Conservation (phyloP, 257 asterid genomes). For the Craterostigma plantagineum region DNA sequence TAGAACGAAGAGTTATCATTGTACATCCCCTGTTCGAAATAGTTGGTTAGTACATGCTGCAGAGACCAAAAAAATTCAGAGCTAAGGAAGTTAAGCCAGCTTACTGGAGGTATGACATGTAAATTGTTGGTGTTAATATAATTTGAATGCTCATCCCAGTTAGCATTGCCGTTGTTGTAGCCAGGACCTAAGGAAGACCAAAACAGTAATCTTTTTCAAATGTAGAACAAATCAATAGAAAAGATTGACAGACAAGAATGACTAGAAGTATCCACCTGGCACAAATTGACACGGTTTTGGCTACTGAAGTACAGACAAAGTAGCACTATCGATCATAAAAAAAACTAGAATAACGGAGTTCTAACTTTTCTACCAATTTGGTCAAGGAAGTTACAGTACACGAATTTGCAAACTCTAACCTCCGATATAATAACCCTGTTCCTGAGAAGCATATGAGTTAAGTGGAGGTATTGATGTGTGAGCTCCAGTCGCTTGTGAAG, state of each 20-base stretch:
- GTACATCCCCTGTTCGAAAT: conserved; percentile 64
- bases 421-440: conserved; percentile 59
- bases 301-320: no score
- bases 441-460: conserved; percentile 48
- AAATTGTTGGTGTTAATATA: conserved; percentile 64
- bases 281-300: no score
- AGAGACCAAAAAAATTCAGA: conserved; percentile 5
- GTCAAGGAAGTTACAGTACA: background rate
- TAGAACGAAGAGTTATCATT: conserved; percentile 62
- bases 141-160: conserved; percentile 70
- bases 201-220: conserved; percentile 6
- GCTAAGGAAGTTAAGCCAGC: conserved; percentile 13
- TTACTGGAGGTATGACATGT: conserved; percentile 78
- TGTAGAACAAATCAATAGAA: no score
- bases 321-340: no score
- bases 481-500: conserved; percentile 46
- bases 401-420: conserved; percentile 27
- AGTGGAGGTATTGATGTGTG: conserved; percentile 26
- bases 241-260: background rate
- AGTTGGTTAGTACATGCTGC: conserved; percentile 8
- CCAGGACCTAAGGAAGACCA: conserved; percentile 33
- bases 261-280: no score
- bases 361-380: background rate
- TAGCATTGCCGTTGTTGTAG: conserved; percentile 57
- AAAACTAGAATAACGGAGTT: no score